phyloP scores from a whole-genome alignment of 257 asterid genomes.

The Solanum appendiculatum region DNA sequence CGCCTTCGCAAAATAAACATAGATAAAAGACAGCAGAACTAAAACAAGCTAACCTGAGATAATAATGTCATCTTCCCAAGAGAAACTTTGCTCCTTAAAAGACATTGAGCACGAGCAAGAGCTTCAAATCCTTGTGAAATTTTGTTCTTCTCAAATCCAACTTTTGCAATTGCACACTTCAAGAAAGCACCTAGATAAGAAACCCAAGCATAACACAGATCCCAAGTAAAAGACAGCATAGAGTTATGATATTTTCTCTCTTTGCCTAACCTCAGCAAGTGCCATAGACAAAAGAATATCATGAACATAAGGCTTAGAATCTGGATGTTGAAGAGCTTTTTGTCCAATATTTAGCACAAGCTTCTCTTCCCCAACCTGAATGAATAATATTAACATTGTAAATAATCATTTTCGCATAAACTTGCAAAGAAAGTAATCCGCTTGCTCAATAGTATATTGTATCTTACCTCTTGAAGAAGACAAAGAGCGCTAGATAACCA shows the following conservation, averaged over 20 bases:
- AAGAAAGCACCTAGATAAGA: constrained; percentile 78
- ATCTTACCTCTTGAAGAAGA: constrained; percentile 90
- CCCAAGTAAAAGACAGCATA: constrained; percentile 21
- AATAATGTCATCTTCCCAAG: constrained; percentile 80
- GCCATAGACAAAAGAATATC: constrained; percentile 95
- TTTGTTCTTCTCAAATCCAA: constrained; percentile 80
- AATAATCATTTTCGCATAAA: not conserved
- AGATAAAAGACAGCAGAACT: not conserved
- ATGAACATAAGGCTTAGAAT: constrained; percentile 72
- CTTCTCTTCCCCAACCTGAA: constrained; percentile 90
- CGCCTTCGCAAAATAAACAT: not conserved
- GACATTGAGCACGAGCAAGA: constrained; percentile 96
- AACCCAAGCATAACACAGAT: constrained; percentile 55
- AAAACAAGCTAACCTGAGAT: constrained; percentile 50
- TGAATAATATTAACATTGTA: not conserved
- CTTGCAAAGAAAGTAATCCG: not conserved
- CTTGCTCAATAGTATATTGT: not conserved
- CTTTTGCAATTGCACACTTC: constrained; percentile 96
- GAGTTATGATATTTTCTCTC: constrained; percentile 31
- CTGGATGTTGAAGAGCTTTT: constrained; percentile 68
- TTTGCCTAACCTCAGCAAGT: constrained; percentile 84
- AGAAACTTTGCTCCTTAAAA: constrained; percentile 76
- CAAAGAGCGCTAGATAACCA: constrained; percentile 96
- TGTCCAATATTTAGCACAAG: constrained; percentile 87
- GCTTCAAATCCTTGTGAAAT: constrained; percentile 98